These are phyloP conservation scores for Phlebopus sp. DNA, from an alignment of 1,284 basidiomycete genomes.

Conservation along the genomic window DNA sequence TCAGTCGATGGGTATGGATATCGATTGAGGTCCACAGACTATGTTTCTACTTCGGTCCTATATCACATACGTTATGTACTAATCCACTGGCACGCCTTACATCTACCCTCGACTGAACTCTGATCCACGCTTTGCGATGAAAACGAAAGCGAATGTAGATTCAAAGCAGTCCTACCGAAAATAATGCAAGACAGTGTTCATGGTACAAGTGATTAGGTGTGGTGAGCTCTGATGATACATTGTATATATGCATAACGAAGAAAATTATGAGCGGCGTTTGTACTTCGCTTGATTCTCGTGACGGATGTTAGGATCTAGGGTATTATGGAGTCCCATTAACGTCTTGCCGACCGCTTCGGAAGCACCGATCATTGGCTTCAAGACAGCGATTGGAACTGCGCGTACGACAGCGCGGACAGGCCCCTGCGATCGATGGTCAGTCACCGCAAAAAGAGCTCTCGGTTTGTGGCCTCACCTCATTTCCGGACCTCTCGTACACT, in stretches of 20 bases:
- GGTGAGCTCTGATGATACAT: slow-evolving; percentile 20
- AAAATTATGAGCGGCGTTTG: slow-evolving; percentile 57
- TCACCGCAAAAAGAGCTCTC: background rate
- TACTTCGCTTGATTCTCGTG: slow-evolving; percentile 87
- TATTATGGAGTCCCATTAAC: slow-evolving; percentile 87
- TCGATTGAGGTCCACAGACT: slow-evolving; percentile 48
- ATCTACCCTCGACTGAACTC: background rate
- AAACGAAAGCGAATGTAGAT: background rate
- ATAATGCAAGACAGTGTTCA: background rate
- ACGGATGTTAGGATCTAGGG: slow-evolving; percentile 77
- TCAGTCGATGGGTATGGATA: slow-evolving; percentile 78
- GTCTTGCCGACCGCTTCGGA: slow-evolving; percentile 96
- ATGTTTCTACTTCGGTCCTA: background rate
- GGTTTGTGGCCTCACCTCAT: slow-evolving; percentile 56
- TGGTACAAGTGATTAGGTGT: slow-evolving; percentile 6
- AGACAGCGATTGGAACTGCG: slow-evolving; percentile 93
- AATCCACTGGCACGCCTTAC: background rate
- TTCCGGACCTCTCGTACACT: slow-evolving; percentile 89
- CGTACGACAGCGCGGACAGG: slow-evolving; percentile 90
- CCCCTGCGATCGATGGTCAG: slow-evolving; percentile 51
- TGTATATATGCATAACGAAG: slow-evolving; percentile 4
- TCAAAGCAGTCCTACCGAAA: background rate
- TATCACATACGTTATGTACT: background rate
- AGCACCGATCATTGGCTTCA: slow-evolving; percentile 96
- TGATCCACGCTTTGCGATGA: no score